phyloP scores from a whole-genome alignment of 129 eudicot genomes.

The Silybum marianum region DNA sequence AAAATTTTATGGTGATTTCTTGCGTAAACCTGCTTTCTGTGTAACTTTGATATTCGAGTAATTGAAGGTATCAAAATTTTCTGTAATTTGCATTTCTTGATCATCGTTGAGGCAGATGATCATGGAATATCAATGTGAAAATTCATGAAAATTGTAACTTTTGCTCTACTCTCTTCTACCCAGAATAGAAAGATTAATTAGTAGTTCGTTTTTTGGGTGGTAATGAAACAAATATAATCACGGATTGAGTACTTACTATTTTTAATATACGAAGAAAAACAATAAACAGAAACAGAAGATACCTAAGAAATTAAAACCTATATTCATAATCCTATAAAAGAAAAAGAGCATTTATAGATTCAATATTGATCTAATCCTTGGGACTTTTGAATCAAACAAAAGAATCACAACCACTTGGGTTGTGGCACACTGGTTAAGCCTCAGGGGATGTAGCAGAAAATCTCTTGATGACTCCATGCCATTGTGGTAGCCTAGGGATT shows the following conservation, averaged over 20 bases:
- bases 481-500: no score
- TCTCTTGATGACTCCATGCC: no score
- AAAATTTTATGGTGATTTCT: background rate
- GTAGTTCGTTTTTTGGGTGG: no score
- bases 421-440: no score
- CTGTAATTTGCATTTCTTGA: constrained; percentile 6
- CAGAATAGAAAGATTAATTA: background rate
- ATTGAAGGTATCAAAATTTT: constrained; percentile 1
- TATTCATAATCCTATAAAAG: background rate
- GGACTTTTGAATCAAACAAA: no score
- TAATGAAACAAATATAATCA: background rate
- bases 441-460: no score
- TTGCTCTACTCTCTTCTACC: background rate
- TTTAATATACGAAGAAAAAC: background rate
- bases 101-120: background rate
- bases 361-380: background rate
- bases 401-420: no score
- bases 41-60: constrained; percentile 16
- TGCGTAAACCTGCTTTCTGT: background rate
- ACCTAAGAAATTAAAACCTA: background rate
- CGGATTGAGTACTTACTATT: background rate
- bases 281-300: background rate
- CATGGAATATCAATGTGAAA: constrained; percentile 3
- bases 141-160: background rate
- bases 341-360: background rate